Evolutionary conservation across 768 basidiomycete species (phyloP), one percentile per base, ranked within the genome.

Genomic region (Austroboletus eburneus): DNA sequence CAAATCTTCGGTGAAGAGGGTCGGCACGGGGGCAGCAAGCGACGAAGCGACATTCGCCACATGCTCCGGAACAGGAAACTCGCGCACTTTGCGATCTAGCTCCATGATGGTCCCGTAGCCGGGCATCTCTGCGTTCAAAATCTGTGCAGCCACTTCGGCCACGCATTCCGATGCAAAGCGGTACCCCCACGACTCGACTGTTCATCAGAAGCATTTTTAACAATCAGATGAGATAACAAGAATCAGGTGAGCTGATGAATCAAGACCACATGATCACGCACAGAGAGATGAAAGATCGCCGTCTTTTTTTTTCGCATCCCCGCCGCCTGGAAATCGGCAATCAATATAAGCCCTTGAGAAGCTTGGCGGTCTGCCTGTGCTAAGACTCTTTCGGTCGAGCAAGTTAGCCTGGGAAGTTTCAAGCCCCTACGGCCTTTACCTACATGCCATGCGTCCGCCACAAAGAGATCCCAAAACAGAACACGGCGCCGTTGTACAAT

Each of bases 381-480:
- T 77, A 10, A 89, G 69, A 54, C 83, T 79, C 85, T 88, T 59
- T 2, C 30, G 23, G 22, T 1, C 23, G 40, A 46, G 24, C 34
- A 18, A 39, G 24, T 63, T 33, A 63, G 50, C 36, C 21, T 44
- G 9, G 39, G 22, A 29, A 13, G 13, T 18, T 43, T 45, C 39
- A 42, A 40, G 21, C 30, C 5, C 5, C 24, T 21, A 32, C 6
- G 37, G 42, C n/a, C 16, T 39, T 27, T 35, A 41, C 74, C 29
- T 51, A 85, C 85, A 67, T 77, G 71, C 81, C 82, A 88, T 4
- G 76, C 70, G 54, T 89, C 87, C 0, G 81, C 79, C 17, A 83
- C 72, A 52, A 86, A 88, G 9, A 87, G 69, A 57, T 88, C 84
- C 87, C 87, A 90, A 66, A 90, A 88, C 9, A 87, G 66, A 25